Percentiles rank a stretch among this genome's conserved stretches.
These are phyloP conservation scores for Pseudogymnoascus sp. DNA, from an alignment of 2,329 filamentous ascomycete genomes.

Conservation along the genomic window DNA sequence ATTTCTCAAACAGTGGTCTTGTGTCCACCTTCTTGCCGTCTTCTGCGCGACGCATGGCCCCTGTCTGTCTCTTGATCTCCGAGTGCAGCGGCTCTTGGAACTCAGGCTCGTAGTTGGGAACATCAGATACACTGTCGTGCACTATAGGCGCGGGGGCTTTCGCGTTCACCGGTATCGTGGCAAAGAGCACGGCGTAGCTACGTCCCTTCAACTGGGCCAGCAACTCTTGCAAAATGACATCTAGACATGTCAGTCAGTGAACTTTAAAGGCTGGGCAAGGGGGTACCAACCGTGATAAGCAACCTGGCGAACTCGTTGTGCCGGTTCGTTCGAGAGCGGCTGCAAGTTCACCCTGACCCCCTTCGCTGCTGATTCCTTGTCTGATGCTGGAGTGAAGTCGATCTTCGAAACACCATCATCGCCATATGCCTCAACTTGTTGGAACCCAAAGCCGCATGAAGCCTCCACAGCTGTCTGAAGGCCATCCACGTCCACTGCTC, in stretches of 20 bases:
- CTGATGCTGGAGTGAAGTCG: background rate
- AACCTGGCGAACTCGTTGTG: conserved; percentile 7
- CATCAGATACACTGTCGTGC: conserved; percentile 27
- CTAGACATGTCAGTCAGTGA: conserved; percentile 22
- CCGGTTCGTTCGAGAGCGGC: background rate
- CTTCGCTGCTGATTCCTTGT: background rate
- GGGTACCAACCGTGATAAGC: background rate
- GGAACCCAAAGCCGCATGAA: background rate
- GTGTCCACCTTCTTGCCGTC: conserved; percentile 38
- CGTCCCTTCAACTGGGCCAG: conserved; percentile 38
- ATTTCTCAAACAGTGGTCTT: conserved; percentile 73
- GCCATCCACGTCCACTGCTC: conserved; percentile 35
- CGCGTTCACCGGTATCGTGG: conserved; percentile 40
- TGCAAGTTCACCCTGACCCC: background rate
- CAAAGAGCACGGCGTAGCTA: conserved; percentile 69
- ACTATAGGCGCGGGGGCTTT: conserved; percentile 32
- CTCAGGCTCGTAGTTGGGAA: conserved; percentile 54
- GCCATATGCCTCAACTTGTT: background rate
- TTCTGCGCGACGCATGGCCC: conserved; percentile 27
- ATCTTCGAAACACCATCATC: background rate
- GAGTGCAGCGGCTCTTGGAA: conserved; percentile 57
- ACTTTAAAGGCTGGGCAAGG: conserved; percentile 10
- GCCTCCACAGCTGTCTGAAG: conserved; percentile 38
- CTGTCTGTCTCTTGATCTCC: conserved; percentile 63
- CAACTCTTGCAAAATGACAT: conserved; percentile 39